A percentile compares a stretch with the other conserved stretches of the same genome.
Evolutionary conservation across 2,329 filamentous ascomycete genomes (phyloP).

Genomic region (Blumeria graminis): DNA sequence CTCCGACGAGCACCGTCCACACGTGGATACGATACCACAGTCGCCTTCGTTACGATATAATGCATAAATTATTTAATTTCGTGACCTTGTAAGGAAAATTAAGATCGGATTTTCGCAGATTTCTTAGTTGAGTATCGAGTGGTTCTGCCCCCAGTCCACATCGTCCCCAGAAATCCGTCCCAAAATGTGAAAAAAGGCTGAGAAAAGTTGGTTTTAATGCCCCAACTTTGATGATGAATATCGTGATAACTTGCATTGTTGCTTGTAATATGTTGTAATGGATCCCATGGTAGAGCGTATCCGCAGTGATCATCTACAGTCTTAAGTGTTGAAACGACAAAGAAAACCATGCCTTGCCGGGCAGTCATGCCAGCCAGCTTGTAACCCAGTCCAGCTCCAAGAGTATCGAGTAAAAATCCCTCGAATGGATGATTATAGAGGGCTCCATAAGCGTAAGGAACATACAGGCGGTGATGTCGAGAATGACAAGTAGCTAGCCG

Average conservation of each 20-base stretch:
- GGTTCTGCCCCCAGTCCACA: conserved; percentile 13
- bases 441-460: conserved; percentile 90
- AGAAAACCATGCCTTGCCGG: conserved; percentile 74
- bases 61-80: too few species aligned
- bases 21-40: too few species aligned
- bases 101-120: too few species aligned
- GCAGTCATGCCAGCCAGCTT: conserved; percentile 61
- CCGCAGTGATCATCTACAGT: conserved; percentile 96
- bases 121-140: conserved; percentile 6
- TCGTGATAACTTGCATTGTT: conserved; percentile 97
- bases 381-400: conserved; percentile 67
- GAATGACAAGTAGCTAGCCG: conserved; percentile 62
- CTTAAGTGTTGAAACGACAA: conserved; percentile 73
- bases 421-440: conserved; percentile 93
- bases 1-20: too few species aligned
- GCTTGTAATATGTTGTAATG: conserved; percentile 69
- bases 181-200: conserved; percentile 93
- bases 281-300: conserved; percentile 88
- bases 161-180: conserved; percentile 58
- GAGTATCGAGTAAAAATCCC: conserved; percentile 78
- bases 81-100: too few species aligned
- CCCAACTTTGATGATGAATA: conserved; percentile 97
- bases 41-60: too few species aligned
- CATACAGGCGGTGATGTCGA: conserved; percentile 86
- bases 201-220: conserved; percentile 86